A percentile compares a stretch with the other conserved stretches of the same genome.
phyloP scores from a whole-genome alignment of 306 rosid species.

The Delonix regia region DNA sequence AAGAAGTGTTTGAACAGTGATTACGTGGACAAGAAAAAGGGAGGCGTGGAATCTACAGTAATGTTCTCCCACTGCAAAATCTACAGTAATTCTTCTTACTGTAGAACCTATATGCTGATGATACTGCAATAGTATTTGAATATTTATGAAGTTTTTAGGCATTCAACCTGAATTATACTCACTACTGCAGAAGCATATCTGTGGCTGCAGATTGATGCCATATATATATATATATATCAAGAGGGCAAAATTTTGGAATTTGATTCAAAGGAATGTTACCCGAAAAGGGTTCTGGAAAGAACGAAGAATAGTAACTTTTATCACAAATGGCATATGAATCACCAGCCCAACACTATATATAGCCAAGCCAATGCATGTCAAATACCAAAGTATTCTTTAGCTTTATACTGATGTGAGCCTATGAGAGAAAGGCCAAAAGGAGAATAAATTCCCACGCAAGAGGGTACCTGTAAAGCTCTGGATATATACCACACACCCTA shows the following conservation, averaged over 20 bases:
- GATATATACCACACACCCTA: slow-evolving; percentile 2
- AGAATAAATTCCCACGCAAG: slow-evolving; percentile 34
- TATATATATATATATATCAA: no score
- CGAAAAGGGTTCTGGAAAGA: slow-evolving; percentile 32
- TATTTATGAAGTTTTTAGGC: no score
- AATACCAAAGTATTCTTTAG: neutral
- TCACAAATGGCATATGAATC: neutral
- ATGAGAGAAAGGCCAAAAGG: neutral
- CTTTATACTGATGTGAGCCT: neutral
- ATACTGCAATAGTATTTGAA: neutral
- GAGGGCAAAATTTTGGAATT: neutral
- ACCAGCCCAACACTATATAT: neutral
- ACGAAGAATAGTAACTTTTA: slow-evolving; percentile 19
- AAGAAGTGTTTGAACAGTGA: no score
- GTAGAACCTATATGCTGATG: neutral
- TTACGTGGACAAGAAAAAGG: no score
- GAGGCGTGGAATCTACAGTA: no score
- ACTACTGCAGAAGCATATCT: neutral
- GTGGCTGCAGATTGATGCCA: slow-evolving; percentile 16
- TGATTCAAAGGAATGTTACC: slow-evolving; percentile 18
- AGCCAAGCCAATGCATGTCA: neutral
- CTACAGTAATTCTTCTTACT: no score
- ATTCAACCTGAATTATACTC: neutral
- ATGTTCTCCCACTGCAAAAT: no score
- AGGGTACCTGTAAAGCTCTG: slow-evolving; percentile 41